Base-by-base conservation (phyloP, 805 yeast genomes). In the Candida insectorum region DNA sequence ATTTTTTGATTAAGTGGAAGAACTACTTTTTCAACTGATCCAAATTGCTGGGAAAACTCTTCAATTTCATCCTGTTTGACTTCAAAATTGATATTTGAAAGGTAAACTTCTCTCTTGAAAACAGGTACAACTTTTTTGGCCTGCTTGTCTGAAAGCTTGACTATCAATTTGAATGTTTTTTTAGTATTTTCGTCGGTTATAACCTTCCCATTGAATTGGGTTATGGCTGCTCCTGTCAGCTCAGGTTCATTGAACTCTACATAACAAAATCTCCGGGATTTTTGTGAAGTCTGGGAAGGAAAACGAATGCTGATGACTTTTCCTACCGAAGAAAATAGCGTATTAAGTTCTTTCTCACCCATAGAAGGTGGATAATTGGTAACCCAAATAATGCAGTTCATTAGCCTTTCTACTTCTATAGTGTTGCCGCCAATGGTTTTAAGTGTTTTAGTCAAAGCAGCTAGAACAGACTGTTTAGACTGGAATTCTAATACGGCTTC, bases 281-380 rank as follows among this genome's bases (percentile, higher is more conserved):
- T 40, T 5, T 23, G 7, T 19, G 70, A 69, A 5, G 20, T 28
- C 4, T 74, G 51, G 44, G 75, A 74, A 0, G 95, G 95, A 21
- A 84, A 62, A 31, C 95, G 59, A 0, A 81, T 58, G 31, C 74
- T 70, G 2, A 74, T 40, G 3, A 78, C 49, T 2, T 56, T 40
- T 0, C 79, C 78, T 25, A 47, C 49, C 2, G 53, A 28, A 0
- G 49, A 36, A 47, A 85, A 79, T 8, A 73, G 14, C 0, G 47
- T 40, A 11, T 47, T 44, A 0, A 86, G 31, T 4, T 66, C 58
- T 0, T 52, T 54, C 16, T 61, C 60, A 0, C 67, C 62, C 37
- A 52, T 71, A 1, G 58, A 47, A 2, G 85, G 81, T 0, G 94
- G 88, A 46, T 73, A 85, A 47, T 85, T 85, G 0, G 89, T 74